Evolutionary conservation across 768 basidiomycete species (phyloP), one percentile per base, ranked within the genome.

Genomic region (Mycena rosella): DNA sequence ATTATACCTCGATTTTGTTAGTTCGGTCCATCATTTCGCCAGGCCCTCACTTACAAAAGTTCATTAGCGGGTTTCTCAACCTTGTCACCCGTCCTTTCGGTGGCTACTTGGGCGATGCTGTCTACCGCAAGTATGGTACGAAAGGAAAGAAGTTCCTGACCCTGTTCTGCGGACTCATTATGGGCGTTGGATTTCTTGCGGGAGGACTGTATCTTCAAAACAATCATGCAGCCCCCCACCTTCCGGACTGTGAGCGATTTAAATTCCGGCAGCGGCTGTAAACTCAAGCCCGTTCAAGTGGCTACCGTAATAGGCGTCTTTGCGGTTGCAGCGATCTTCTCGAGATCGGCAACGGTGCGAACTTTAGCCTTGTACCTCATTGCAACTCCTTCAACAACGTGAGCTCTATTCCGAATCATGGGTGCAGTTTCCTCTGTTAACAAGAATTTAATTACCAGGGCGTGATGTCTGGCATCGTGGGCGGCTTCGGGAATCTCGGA

Each of bases 311-410:
- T 54, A 84, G 79, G 78, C 0, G 70, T 85, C 13, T 82, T 86
- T 69, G 77, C 77, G 18, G 47, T 86, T 11, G 69, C 82, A n/a
- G 76, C 82, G 13, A 73, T 83, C 42, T 77, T 83, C 59, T 80
- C 80, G 83, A 86, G 71, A 74, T 82, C 15, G 85, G 78, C 0
- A 87, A 87, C 66, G 87, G 87, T 8, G 81, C 82, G 3, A 86
- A 83, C 70, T 87, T 86, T 67, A 76, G 84, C n/a, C 79, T 85
- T 47, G 83, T 85, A 0, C 85, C 86, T 0, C 86, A 86, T 68
- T 84, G 84, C 74, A 85, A 84, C 67, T 72, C 83, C 15, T 78
- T 78, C 75, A 77, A 75, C 70, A 80, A 75, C 59, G 73, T 72
- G 24, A 60, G 63, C 24, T 60, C 26, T 42, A 29, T 52, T 66